Base-by-base conservation (phyloP, 139 green algal species). In the Closterium sp. region DNA sequence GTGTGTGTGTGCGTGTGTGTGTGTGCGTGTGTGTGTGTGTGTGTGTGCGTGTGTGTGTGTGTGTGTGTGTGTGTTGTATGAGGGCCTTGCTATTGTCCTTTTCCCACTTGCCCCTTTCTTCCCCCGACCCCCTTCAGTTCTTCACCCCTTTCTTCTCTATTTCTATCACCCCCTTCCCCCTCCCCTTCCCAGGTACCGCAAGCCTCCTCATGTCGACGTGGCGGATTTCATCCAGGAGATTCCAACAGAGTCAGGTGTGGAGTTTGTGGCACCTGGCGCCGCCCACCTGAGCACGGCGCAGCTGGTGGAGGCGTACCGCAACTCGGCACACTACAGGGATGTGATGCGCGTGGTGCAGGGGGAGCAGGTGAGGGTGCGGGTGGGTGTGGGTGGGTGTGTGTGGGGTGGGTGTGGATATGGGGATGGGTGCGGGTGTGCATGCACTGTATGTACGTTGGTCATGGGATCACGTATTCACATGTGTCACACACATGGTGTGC, bases 321-420 rank as follows among this genome's bases (percentile, higher is more conserved):
- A 89, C 87, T 79, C 24, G 13, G 87, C 79, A 7, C 28, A 38
- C 32, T 91, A 92, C 45, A n/a, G 24, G 22, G 88, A 93, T 21
- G 88, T 92, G 24, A 70, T 92, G 70, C 91, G 91, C 27, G 30
- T 93, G 24, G 91, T 93, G 28, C 88, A 93, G 24, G 24, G 79
- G 24, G 24, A 86, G 79, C 9, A 86, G 79, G 79, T 86, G 79
- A n/a, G 79, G 70, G 2, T 27, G 79, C 2, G 32, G 3, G 32
- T 38, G 32, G 32, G 32, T 2, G 32, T 38, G 32, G 2, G 32
- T 2, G 3, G 2, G 32, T 2, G 2, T 38, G 32, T 2, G 32
- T 38, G 32, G 32, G 32, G 2, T 38, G 32, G 32, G 32, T 38
- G 32, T 38, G 32, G 32, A 38, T 38, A 38, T 3, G 3, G 2